These are phyloP conservation scores for Botryosphaeria dothidea DNA, from an alignment of 2,329 filamentous ascomycete genomes.

Conservation along the genomic window DNA sequence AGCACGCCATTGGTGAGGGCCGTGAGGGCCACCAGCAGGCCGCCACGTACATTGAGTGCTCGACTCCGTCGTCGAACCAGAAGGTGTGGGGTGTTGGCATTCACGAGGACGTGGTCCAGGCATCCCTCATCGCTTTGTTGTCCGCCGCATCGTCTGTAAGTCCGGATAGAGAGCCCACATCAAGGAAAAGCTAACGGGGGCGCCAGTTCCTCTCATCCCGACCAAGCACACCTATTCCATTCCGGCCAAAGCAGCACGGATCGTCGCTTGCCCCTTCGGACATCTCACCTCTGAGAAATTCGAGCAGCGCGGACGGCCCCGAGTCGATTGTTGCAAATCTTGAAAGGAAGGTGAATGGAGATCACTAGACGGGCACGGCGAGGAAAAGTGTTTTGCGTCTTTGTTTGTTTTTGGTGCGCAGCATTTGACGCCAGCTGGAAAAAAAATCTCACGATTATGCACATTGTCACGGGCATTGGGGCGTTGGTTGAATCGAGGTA, in stretches of 20 bases:
- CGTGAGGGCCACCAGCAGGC: constrained; percentile 90
- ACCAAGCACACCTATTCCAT: constrained; percentile 67
- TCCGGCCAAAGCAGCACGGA: constrained; percentile 58
- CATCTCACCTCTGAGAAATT: constrained; percentile 28
- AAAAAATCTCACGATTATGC: constrained; percentile 3
- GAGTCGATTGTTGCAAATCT: constrained; percentile 17
- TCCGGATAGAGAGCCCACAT: constrained; percentile 26
- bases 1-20: constrained; percentile 84
- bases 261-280: constrained; percentile 30
- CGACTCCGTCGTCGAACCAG: constrained; percentile 63
- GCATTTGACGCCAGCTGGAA: neutral
- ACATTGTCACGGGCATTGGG: neutral
- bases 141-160: constrained; percentile 84
- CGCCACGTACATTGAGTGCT: constrained; percentile 94
- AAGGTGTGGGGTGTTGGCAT: constrained; percentile 90
- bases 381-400: constrained; percentile 13
- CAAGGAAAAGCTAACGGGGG: neutral
- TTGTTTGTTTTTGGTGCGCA: neutral
- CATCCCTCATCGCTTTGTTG: constrained; percentile 81
- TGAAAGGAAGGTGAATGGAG: constrained; percentile 18
- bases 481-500: neutral
- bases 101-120: constrained; percentile 89
- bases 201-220: constrained; percentile 70
- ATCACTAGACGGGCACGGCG: constrained; percentile 1
- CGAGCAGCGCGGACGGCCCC: neutral